Evolutionary conservation across 495 filamentous ascomycete species (phyloP), one percentile per base, ranked within the genome.

Genomic region (Xanthoparmelia taractica): DNA sequence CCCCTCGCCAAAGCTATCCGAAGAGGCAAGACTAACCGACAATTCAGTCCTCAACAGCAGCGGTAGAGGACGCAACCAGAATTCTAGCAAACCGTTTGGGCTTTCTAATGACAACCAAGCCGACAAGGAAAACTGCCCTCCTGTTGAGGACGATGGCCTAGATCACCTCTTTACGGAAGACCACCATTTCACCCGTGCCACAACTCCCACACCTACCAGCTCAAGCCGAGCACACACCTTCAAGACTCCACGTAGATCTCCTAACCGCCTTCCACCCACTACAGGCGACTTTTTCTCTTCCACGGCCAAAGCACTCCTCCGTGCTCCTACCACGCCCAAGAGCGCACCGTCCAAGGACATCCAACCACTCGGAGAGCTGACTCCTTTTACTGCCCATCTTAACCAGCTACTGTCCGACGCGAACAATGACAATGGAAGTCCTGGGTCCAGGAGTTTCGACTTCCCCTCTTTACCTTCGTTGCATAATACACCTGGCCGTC

Each of bases 131-230:
- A 85, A 85, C 59, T 59, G 66, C 40, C 68, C 69, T 17, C 67
- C 77, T 29, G 67, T 68, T 17, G 66, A 70, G 36, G 65, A 77
- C 33, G 72, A 83, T 62, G 81, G 83, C 40, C 72, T 88, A 10
- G 76, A 84, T 48, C 79, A 77, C 41, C 79, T 90, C 18, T 89
- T 90, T 61, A 79, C 79, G 36, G 72, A 73, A 54, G 58, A 70
- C 66, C 60, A 74, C 47, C 75, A 74, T 8, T 74, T 76, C 33
- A 57, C 75, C 48, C 75, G 85, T 23, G 84, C 84, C 29, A 79
- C 79, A 45, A 91, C 86, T 37, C 89, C 89, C 15, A 82, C 82
- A 31, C 79, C 79, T 25, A 82, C 82, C 71, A 77, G 63, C 71
- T 75, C 50, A 73, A 78, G 36, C 68, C 71, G 48, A 73, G 75